phyloP scores from a whole-genome alignment of 1,284 basidiomycete genomes.

The Neolentinus lepideus region DNA sequence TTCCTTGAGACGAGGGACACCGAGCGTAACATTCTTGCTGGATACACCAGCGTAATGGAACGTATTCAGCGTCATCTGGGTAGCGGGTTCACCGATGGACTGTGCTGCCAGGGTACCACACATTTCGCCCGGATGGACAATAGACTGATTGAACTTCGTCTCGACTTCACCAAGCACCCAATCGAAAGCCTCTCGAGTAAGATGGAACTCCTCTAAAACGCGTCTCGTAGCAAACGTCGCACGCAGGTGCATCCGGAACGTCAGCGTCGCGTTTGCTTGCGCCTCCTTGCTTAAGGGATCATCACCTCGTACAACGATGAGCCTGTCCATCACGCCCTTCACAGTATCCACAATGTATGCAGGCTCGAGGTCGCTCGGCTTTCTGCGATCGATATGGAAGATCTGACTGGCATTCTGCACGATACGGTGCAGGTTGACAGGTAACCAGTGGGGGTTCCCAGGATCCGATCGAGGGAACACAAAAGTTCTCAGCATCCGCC shows the following conservation, averaged over 20 bases:
- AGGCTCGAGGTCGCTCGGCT: constrained; percentile 90
- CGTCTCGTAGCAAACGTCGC: constrained; percentile 80
- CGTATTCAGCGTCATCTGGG: constrained; percentile 97
- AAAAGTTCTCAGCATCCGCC: constrained; percentile 70
- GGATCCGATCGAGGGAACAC: constrained; percentile 81
- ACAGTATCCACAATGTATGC: constrained; percentile 81
- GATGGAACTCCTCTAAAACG: constrained; percentile 81
- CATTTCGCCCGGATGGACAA: constrained; percentile 97
- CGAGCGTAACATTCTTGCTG: constrained; percentile 95
- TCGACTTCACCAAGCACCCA: constrained; percentile 98
- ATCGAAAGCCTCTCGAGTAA: constrained; percentile 90
- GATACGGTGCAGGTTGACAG: constrained; percentile 92
- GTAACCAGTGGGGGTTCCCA: constrained; percentile 72
- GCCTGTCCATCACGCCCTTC: constrained; percentile 58
- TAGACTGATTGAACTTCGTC: constrained; percentile 86
- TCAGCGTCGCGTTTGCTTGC: constrained; percentile 86
- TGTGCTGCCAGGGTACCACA: constrained; percentile 97
- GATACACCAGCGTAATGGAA: constrained; percentile 99
- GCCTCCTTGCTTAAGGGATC: constrained; percentile 70
- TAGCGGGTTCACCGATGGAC: constrained; percentile 98
- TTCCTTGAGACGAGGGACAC: constrained; percentile 96
- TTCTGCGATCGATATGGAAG: constrained; percentile 93
- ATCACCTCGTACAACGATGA: constrained; percentile 85
- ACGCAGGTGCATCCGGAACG: constrained; percentile 92
- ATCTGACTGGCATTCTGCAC: constrained; percentile 95